Evolutionary conservation across 352 stramenopile genomes (phyloP).

Genomic region (Globisporangium polare): DNA sequence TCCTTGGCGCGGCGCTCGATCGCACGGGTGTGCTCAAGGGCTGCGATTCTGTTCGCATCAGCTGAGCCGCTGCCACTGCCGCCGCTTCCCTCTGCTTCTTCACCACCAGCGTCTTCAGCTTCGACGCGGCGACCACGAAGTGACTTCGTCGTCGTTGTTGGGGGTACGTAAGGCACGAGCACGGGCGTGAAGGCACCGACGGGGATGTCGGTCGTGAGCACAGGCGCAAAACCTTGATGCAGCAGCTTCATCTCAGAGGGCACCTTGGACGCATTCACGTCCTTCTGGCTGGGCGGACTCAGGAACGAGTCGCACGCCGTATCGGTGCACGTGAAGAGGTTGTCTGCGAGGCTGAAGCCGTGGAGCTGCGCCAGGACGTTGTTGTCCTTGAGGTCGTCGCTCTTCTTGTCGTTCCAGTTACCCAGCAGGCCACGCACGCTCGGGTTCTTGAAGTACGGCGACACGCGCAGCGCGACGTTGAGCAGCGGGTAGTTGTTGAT

Average conservation of each 20-base stretch:
- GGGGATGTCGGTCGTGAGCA: constrained; percentile 1
- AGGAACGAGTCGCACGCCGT: constrained; percentile 18
- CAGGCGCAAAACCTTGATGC: constrained; percentile 2
- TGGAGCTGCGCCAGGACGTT: constrained; percentile 17
- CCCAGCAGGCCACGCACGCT: constrained; percentile 23
- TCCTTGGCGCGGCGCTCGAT: constrained; percentile 13
- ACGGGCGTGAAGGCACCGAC: constrained; percentile 1
- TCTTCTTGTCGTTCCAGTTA: constrained; percentile 27
- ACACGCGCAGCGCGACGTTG: constrained; percentile 24
- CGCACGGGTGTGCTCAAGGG: neutral
- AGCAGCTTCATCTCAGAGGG: constrained; percentile 4
- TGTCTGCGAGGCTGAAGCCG: constrained; percentile 14
- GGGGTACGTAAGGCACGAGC: neutral
- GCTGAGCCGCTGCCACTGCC: neutral
- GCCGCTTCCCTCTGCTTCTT: neutral
- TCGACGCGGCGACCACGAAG: neutral
- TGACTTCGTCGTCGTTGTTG: neutral
- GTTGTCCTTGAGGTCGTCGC: constrained; percentile 23
- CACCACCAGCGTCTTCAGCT: neutral
- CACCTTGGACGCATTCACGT: constrained; percentile 15
- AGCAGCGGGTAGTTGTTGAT: constrained; percentile 25
- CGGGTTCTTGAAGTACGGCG: constrained; percentile 23
- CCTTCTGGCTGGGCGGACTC: constrained; percentile 17
- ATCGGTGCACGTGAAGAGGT: constrained; percentile 27
- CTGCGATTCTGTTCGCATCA: neutral